These are phyloP conservation scores for Phylloporus scabripes DNA, from an alignment of 768 basidiomycete species.

Conservation along the genomic window DNA sequence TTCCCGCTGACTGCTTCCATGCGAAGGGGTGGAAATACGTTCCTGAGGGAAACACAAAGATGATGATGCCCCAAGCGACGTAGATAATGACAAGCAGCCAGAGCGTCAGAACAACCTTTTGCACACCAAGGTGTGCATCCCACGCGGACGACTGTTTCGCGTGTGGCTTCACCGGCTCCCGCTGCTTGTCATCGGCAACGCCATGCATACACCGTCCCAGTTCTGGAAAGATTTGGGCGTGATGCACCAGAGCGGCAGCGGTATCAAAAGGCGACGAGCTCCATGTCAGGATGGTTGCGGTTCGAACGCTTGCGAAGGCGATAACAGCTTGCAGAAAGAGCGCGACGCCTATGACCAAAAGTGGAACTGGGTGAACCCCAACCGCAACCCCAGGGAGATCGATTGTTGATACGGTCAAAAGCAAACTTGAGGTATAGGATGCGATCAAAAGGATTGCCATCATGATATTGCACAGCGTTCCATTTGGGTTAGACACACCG, in stretches of 20 bases:
- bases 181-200: slow-evolving; percentile 5
- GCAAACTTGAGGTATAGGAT: slow-evolving; percentile 26
- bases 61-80: slow-evolving; percentile 19
- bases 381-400: no score
- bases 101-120: slow-evolving; percentile 19
- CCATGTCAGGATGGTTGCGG: no score
- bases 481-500: slow-evolving; percentile 20
- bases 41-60: neutral
- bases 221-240: no score
- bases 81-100: slow-evolving; percentile 21
- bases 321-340: no score
- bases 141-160: slow-evolving; percentile 25
- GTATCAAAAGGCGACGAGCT: no score
- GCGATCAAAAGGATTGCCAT: slow-evolving; percentile 27
- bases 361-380: slow-evolving; percentile 17
- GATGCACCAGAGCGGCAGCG: no score
- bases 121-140: slow-evolving; percentile 22
- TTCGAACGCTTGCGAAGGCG: no score
- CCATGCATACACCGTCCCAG: slow-evolving; percentile 24
- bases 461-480: slow-evolving; percentile 15
- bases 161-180: slow-evolving; percentile 12
- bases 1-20: neutral
- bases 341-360: slow-evolving; percentile 24
- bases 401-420: slow-evolving; percentile 9
- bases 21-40: neutral